Evolutionary conservation across 1,284 basidiomycete genomes (phyloP), one percentile per base, ranked within the genome.

Genomic region (Grifola frondosa): DNA sequence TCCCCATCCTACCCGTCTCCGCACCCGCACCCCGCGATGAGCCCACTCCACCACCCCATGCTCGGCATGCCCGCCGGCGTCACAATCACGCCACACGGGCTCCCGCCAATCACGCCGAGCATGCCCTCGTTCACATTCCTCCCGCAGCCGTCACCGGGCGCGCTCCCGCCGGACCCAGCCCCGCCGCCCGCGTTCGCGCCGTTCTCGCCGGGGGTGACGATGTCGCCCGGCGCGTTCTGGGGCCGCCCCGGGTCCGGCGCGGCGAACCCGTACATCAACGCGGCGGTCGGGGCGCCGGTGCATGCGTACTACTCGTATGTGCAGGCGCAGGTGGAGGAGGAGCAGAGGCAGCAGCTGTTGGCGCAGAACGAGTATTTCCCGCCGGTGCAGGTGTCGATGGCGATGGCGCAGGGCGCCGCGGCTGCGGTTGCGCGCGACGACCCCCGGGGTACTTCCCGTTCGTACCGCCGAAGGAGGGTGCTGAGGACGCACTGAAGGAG

Each of bases 71-170:
- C 23, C 31, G 56, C 48, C 42, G 54, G 49, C 22, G 62, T 65
- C 45, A 65, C 61, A 37, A 73, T 79, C 55, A 87, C 83, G 10
- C 81, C 84, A 21, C 80, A 80, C 52, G 86, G 84, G 1, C 66
- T 87, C 8, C 84, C 84, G 16, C 83, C 84, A 2, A 85, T 89
- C 41, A 89, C 86, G 20, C 85, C 85, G 2, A 82, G 81, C 51
- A 89, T 89, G 86, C 85, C 85, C 6, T 75, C 82, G 9, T 89
- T 88, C 64, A 78, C 75, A 17, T 88, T 88, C 62, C 65, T 77
- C 29, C 72, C 74, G 30, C 77, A 79, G 30, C 63, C 54, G 29
- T 62, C 57, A 17, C 60, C 65, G 3, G 55, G 49, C 5, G n/a
- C n/a, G n/a, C 39, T 38, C 32, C 46, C 44, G 12, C 40, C 46